Base-by-base conservation (phyloP, 2,329 filamentous ascomycete genomes). In the Tolypocladium endophyticum region DNA sequence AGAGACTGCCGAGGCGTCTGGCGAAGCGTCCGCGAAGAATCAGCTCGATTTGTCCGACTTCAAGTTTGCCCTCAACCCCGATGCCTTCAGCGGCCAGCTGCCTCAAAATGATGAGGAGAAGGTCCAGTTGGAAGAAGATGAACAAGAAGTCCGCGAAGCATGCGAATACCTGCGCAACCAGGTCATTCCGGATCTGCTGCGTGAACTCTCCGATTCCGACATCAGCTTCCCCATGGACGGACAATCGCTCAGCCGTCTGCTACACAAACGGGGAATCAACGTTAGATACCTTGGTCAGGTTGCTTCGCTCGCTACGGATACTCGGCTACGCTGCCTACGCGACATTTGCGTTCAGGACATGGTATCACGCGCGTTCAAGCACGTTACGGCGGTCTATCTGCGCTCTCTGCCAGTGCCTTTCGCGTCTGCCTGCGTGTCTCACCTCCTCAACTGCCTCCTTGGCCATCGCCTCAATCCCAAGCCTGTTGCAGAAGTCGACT, bases 171-270 rank as follows among this genome's bases (percentile, higher is more conserved):
- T 99, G 56, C 85, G 85, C 11, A 81, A 86, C 11, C 87, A 88
- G 61, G 84, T 91, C 59, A 88, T 99, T 64, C 92, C 93, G n/a
- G 85, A 88, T 59, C 81, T 99, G 60, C 76, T 97, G 60, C 86
- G 88, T 63, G 93, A 99, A 68, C 83, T 99, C 61, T 88, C 89
- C 70, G 90, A 96, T 65, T 92, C 91, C 8, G 93, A 99, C 66
- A 88, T 96, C 65, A 94, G 93, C 68, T 97, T 97, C 79, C 94
- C 94, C 16, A 97, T 97, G 91, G 95, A 99, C 68, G 94, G 94
- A n/a, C 85, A 89, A 69, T 97, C 93, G 25, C 80, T 99, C 61
- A 90, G 88, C 68, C 86, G 87, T 64, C 83, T 97, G 57, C 81
- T 99, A 70, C 94, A 99, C 79, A 96, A 96, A 81, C 90, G 93